These are phyloP conservation scores for Colletotrichum noveboracense DNA, from an alignment of 2,329 filamentous ascomycete genomes.

Conservation along the genomic window DNA sequence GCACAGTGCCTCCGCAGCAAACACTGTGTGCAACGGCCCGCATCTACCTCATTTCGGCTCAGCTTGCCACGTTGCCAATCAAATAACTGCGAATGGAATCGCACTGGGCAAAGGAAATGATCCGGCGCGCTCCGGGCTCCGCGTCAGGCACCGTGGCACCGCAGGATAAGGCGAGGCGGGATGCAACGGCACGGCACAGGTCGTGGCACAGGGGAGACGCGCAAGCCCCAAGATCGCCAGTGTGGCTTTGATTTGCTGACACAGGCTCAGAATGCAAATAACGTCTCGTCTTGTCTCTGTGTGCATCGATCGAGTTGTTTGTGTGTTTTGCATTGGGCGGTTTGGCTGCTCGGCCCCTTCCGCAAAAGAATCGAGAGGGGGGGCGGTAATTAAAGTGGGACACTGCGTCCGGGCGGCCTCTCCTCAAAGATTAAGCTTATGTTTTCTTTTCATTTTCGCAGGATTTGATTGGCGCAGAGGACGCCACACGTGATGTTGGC, in stretches of 20 bases:
- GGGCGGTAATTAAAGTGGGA: not conserved
- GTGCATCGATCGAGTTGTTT: not conserved
- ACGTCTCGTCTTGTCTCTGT: not conserved
- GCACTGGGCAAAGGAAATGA: not conserved
- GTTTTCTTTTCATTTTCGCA: not conserved
- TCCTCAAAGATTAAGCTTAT: conserved; percentile 16
- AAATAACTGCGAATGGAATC: not conserved
- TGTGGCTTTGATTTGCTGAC: not conserved
- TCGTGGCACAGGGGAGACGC: not conserved
- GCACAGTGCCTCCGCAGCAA: not conserved
- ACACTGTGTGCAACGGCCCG: not conserved
- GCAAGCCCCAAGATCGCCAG: not conserved
- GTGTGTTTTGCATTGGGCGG: not conserved
- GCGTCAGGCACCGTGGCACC: not conserved
- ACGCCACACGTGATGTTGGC: not conserved
- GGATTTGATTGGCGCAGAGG: not conserved
- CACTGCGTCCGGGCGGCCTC: not conserved
- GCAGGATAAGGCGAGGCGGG: not conserved
- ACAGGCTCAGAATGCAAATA: not conserved
- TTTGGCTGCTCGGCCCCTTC: conserved; percentile 3
- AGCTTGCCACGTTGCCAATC: not conserved
- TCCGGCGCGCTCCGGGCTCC: not conserved
- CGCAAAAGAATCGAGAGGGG: not conserved
- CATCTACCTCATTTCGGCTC: not conserved
- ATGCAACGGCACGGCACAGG: not conserved